phyloP scores from a whole-genome alignment of 495 filamentous ascomycete species.

The Aspergillus haitiensis region DNA sequence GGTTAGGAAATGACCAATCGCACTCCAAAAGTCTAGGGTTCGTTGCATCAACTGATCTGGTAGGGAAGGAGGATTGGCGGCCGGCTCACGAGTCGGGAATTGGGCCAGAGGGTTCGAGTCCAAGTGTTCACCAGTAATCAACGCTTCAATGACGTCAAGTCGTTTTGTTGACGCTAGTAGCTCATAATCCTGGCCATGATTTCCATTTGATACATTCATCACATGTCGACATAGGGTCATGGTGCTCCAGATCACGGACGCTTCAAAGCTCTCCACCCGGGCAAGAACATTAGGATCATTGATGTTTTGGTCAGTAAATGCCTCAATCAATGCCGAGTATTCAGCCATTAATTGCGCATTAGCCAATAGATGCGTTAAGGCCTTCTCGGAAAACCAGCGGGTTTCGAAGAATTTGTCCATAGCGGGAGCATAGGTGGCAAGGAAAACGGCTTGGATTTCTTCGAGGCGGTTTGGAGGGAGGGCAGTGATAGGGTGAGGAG shows the following conservation, averaged over 20 bases:
- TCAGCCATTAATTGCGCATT: slow-evolving; percentile 61
- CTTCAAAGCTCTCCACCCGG: slow-evolving; percentile 63
- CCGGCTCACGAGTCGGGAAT: slow-evolving; percentile 43
- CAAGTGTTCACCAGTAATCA: slow-evolving; percentile 68
- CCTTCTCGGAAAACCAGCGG: slow-evolving; percentile 70
- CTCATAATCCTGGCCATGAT: slow-evolving; percentile 47
- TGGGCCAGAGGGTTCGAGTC: slow-evolving; percentile 56
- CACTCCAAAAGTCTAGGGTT: slow-evolving; percentile 79
- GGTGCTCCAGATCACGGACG: slow-evolving; percentile 70
- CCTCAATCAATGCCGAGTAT: slow-evolving; percentile 60
- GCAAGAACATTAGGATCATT: slow-evolving; percentile 43
- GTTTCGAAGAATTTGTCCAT: slow-evolving; percentile 82
- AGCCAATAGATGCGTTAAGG: slow-evolving; percentile 51
- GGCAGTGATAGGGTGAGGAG: slow-evolving; percentile 55
- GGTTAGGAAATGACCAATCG: slow-evolving; percentile 69
- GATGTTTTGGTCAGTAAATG: slow-evolving; percentile 46
- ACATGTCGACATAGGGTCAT: slow-evolving; percentile 51
- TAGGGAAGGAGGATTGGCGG: slow-evolving; percentile 40
- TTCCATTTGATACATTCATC: slow-evolving; percentile 39
- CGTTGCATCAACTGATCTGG: slow-evolving; percentile 56
- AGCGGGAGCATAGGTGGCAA: slow-evolving; percentile 72
- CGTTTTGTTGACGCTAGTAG: slow-evolving; percentile 64
- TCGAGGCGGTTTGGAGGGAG: slow-evolving; percentile 56
- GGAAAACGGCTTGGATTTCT: slow-evolving; percentile 73
- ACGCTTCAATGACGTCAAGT: slow-evolving; percentile 69